phyloP scores from a whole-genome alignment of 176 grass and related monocot genomes.

The Hsuehochloa calcarea region DNA sequence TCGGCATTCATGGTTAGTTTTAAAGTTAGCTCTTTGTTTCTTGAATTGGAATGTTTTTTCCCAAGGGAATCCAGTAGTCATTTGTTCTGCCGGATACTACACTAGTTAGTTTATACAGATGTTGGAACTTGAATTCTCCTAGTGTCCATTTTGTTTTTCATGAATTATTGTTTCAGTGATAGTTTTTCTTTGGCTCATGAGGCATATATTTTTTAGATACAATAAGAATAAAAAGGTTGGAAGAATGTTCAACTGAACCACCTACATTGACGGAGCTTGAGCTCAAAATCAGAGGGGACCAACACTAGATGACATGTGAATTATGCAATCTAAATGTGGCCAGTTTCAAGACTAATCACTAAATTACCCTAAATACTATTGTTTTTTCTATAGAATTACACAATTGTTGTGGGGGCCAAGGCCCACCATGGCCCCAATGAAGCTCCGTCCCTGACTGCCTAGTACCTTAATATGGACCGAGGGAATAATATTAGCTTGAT shows the following conservation, averaged over 20 bases:
- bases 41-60: not conserved
- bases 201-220: not conserved
- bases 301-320: no score
- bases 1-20: constrained; percentile 78
- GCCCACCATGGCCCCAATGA: no score
- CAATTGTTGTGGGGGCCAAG: no score
- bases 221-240: not conserved
- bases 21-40: not conserved
- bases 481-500: not conserved
- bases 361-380: no score
- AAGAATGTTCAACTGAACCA: not conserved
- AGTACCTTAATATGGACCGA: not conserved
- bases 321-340: no score
- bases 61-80: not conserved
- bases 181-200: not conserved
- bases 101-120: not conserved
- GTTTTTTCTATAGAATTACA: no score
- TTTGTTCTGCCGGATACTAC: not conserved
- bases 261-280: no score
- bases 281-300: no score
- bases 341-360: no score
- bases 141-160: not conserved
- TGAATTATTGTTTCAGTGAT: not conserved
- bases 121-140: not conserved
- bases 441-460: no score